These are phyloP conservation scores for Aphanomyces euteiches DNA, from an alignment of 352 stramenopile genomes.

Conservation along the genomic window DNA sequence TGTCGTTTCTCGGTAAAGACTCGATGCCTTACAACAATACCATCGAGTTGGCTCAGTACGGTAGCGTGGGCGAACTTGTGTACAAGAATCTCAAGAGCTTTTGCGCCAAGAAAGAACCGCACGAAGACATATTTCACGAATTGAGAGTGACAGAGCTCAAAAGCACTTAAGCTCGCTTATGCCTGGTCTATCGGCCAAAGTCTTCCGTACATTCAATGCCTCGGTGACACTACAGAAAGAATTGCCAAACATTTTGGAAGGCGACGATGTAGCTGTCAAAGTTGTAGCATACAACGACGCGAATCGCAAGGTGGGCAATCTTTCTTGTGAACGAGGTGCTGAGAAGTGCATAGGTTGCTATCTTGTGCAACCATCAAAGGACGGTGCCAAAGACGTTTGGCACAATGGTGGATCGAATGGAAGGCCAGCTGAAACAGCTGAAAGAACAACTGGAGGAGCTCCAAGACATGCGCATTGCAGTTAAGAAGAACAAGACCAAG, in stretches of 20 bases:
- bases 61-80: slow-evolving; percentile 86
- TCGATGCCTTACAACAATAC: slow-evolving; percentile 99
- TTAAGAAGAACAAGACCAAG: slow-evolving; percentile 86
- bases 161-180: slow-evolving; percentile 98
- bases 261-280: slow-evolving; percentile 77
- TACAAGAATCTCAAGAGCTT: slow-evolving; percentile 97
- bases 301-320: slow-evolving; percentile 89
- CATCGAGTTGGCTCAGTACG: slow-evolving; percentile 92
- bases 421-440: slow-evolving; percentile 88
- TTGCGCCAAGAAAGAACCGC: slow-evolving; percentile 92
- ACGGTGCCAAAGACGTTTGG: slow-evolving; percentile 98
- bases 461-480: slow-evolving; percentile 85
- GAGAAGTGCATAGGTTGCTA: slow-evolving; percentile 79
- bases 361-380: slow-evolving; percentile 99
- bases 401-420: slow-evolving; percentile 92
- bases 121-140: slow-evolving; percentile 97
- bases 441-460: slow-evolving; percentile 95
- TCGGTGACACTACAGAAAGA: slow-evolving; percentile 98
- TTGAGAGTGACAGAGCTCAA: slow-evolving; percentile 96
- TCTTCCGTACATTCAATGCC: slow-evolving; percentile 99
- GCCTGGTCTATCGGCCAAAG: slow-evolving; percentile 98
- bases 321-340: background rate
- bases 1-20: slow-evolving; percentile 99
- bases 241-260: slow-evolving; percentile 69
- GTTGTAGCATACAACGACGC: slow-evolving; percentile 99